Percentiles rank a stretch among this genome's conserved stretches.
Conservation (phyloP, 2,329 filamentous ascomycete genomes). For the Talaromyces sp. region DNA sequence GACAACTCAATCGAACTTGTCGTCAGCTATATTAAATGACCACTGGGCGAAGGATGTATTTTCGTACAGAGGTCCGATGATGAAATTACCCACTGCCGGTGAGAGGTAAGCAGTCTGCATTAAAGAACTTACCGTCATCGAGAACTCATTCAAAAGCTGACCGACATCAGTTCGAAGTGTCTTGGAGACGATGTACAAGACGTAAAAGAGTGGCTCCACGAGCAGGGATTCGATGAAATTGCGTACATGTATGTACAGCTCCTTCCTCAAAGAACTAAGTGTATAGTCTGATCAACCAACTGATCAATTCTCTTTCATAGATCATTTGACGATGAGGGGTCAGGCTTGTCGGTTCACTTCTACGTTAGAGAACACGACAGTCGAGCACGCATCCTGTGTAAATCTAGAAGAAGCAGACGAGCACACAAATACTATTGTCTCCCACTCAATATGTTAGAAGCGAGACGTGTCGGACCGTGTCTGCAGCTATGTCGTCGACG, state of each 20-base stretch:
- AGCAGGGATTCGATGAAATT: constrained; percentile 34
- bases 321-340: constrained; percentile 41
- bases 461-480: constrained; percentile 33
- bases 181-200: constrained; percentile 26
- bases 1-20: constrained; percentile 28
- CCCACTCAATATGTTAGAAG: constrained; percentile 45
- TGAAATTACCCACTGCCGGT: constrained; percentile 24
- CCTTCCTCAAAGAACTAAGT: not conserved
- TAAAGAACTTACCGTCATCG: not conserved
- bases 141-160: not conserved
- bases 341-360: constrained; percentile 44
- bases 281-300: not conserved
- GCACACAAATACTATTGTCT: constrained; percentile 46
- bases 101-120: constrained; percentile 26
- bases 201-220: constrained; percentile 27
- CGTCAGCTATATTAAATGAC: constrained; percentile 23
- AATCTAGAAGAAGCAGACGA: constrained; percentile 38
- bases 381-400: constrained; percentile 51
- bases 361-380: constrained; percentile 49
- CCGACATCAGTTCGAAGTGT: constrained; percentile 31
- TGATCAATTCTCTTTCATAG: not conserved
- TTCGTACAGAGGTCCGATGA: constrained; percentile 23
- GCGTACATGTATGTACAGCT: constrained; percentile 32
- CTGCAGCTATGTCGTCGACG: constrained; percentile 37
- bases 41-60: constrained; percentile 44